These are phyloP conservation scores for Exophiala viscosa DNA, from an alignment of 2,329 filamentous ascomycete species.

Conservation along the genomic window DNA sequence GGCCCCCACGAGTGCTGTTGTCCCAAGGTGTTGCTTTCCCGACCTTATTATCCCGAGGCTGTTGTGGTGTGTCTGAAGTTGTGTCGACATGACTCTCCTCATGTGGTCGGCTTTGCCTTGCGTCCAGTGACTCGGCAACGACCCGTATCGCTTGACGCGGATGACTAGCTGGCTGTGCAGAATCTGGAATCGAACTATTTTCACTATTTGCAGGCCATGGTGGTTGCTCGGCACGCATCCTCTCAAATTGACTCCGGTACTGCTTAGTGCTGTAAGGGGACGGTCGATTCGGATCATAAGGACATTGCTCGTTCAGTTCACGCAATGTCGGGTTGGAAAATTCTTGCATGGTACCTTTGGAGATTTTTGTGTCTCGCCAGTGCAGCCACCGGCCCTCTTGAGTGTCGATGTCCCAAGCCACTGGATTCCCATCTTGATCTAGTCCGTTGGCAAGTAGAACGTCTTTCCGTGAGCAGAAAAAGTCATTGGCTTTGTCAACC, in stretches of 20 bases:
- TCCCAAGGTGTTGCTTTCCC: conserved; percentile 18
- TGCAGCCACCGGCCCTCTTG: conserved; percentile 26
- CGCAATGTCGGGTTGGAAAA: conserved; percentile 5
- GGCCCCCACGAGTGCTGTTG: conserved; percentile 10
- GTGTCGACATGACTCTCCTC: neutral
- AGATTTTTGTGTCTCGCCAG: conserved; percentile 23
- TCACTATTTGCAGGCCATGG: conserved; percentile 16
- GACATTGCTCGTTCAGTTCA: conserved; percentile 18
- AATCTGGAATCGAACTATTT: neutral
- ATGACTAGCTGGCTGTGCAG: neutral
- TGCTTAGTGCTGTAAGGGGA: conserved; percentile 11
- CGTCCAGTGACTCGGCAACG: neutral
- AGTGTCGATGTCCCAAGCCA: conserved; percentile 22
- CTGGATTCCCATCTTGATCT: conserved; percentile 17
- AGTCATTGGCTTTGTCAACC: neutral
- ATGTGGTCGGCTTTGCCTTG: neutral
- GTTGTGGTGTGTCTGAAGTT: too few relatives aligned
- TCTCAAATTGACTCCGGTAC: neutral
- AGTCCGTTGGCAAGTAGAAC: conserved; percentile 13
- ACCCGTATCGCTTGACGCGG: neutral
- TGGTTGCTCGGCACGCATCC: neutral
- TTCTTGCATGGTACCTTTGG: conserved; percentile 1
- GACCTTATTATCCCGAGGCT: neutral
- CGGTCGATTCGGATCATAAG: conserved; percentile 20
- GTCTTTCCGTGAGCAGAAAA: conserved; percentile 6